Evolutionary conservation across 2,329 filamentous ascomycete genomes (phyloP), one percentile per base, ranked within the genome.

Genomic region (Lasiodiplodia gonubiensis): DNA sequence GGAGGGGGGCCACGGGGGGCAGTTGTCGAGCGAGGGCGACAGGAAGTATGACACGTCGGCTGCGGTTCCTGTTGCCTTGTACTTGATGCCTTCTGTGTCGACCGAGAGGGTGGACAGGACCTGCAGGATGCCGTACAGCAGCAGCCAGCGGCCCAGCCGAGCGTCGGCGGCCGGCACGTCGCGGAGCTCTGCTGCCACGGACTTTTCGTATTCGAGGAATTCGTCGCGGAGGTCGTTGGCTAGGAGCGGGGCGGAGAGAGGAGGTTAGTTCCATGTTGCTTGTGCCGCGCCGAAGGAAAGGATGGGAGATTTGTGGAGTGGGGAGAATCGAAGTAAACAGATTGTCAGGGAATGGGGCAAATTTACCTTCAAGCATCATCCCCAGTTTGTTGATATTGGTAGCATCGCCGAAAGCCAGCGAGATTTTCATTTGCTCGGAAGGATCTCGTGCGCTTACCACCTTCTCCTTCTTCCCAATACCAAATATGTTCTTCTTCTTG

Each of bases 71-170:
- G 10, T 14, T 14, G 35, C 73, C 6, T 27, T 48, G 69, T 78
- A 76, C 30, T 75, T 77, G 42, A 82, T 74, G 5, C 74, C 76
- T 30, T 74, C 73, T 0, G 79, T 76, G 64, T 82, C 80, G 64
- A 81, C 79, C 12, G 80, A 80, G 5, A 82, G 70, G 2, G 74
- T 79, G 11, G 79, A 80, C 3, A 82, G 74, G 10, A 80, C 73
- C 70, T 82, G 80, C 2, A 82, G 70, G 53, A 80, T 74, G 42
- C 76, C 78, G 67, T 82, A 81, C 30, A 82, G 70, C 8, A 82
- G 76, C 25, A 82, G 72, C 80, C 80, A 82, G 16, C 79, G 78
- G 21, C 80, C 80, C 35, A 81, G 76, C 21, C 80, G 79, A 42
- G 79, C 80, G 70, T 81, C 78, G 23, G 77, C 75, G 2, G 79